A percentile compares a stretch with the other conserved stretches of the same genome.
These are phyloP conservation scores for Paraconiothyrium sp. DNA, from an alignment of 2,329 filamentous ascomycete species.

Conservation along the genomic window DNA sequence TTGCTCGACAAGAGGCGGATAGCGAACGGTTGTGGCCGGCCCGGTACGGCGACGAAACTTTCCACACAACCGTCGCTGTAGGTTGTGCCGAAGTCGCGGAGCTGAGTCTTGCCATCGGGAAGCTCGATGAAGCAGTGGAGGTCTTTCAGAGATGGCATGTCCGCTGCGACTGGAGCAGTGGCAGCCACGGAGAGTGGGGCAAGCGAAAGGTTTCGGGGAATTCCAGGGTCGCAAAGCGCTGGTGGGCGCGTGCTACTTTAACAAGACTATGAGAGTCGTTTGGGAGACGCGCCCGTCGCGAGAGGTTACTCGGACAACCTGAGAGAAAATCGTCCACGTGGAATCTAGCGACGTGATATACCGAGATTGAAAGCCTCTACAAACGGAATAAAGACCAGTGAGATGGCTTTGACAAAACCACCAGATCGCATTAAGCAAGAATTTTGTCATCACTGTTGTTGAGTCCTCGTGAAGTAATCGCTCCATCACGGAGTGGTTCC, in stretches of 20 bases:
- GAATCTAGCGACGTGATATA: not conserved
- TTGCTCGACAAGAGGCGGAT: conserved; percentile 59
- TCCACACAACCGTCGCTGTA: conserved; percentile 64
- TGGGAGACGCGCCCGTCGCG: not conserved
- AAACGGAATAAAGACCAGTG: not conserved
- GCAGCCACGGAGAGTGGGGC: not conserved
- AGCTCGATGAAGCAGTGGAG: conserved; percentile 63
- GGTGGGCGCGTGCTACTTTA: not conserved
- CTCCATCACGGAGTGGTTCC: not conserved
- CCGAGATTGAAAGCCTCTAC: not conserved
- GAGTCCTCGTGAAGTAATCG: not conserved
- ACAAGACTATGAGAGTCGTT: not conserved
- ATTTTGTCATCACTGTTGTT: not conserved
- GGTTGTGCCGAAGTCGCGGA: conserved; percentile 60
- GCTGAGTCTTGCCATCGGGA: conserved; percentile 46
- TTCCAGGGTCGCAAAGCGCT: not conserved
- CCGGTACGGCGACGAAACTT: conserved; percentile 61
- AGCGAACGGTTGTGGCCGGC: conserved; percentile 56
- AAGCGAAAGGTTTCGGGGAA: not conserved
- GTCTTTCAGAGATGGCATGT: conserved; percentile 64
- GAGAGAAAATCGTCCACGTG: not conserved
- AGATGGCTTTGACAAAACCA: not conserved
- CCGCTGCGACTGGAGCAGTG: not conserved
- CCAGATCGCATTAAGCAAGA: not conserved
- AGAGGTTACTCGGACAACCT: not conserved